Evolutionary conservation across 164 flowering plant genomes (phyloP).

Genomic region (Tetrastigma voinierianum): DNA sequence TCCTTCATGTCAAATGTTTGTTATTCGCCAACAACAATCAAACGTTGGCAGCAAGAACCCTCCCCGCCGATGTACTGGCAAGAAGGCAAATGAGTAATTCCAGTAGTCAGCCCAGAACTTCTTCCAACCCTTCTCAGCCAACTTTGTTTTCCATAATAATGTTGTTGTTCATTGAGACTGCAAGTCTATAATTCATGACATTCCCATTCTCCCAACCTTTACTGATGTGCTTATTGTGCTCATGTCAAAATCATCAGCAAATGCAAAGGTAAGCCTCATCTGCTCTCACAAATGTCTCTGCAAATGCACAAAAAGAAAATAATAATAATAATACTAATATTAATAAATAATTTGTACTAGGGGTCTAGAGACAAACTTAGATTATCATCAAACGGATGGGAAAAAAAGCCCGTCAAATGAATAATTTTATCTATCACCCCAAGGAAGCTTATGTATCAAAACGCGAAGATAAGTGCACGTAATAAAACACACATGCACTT

Average conservation of each 20-base stretch:
- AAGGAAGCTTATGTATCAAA: not conserved
- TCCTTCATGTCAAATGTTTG: slow-evolving; percentile 79
- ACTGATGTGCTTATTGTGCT: slow-evolving; percentile 56
- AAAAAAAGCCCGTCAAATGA: too few species aligned
- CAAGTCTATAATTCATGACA: slow-evolving; percentile 56
- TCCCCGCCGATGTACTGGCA: slow-evolving; percentile 72
- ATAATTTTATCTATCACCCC: too few species aligned
- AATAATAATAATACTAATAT: too few species aligned
- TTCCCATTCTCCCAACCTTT: slow-evolving; percentile 71
- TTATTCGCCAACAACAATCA: slow-evolving; percentile 72
- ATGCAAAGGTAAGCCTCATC: slow-evolving; percentile 78
- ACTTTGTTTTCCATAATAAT: slow-evolving; percentile 63
- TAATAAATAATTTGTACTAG: too few species aligned
- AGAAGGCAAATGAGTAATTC: slow-evolving; percentile 65
- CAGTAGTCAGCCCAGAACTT: slow-evolving; percentile 75
- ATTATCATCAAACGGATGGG: not conserved
- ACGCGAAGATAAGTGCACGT: not conserved
- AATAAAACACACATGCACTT: too few species aligned
- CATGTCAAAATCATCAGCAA: slow-evolving; percentile 75
- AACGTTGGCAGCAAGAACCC: slow-evolving; percentile 71
- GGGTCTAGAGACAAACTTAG: not conserved
- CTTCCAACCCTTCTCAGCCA: slow-evolving; percentile 74
- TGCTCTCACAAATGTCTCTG: slow-evolving; percentile 82
- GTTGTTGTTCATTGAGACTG: slow-evolving; percentile 57
- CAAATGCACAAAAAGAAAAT: too few species aligned